phyloP scores from a whole-genome alignment of 2,329 filamentous ascomycete genomes.

The Whalleya microplaca region DNA sequence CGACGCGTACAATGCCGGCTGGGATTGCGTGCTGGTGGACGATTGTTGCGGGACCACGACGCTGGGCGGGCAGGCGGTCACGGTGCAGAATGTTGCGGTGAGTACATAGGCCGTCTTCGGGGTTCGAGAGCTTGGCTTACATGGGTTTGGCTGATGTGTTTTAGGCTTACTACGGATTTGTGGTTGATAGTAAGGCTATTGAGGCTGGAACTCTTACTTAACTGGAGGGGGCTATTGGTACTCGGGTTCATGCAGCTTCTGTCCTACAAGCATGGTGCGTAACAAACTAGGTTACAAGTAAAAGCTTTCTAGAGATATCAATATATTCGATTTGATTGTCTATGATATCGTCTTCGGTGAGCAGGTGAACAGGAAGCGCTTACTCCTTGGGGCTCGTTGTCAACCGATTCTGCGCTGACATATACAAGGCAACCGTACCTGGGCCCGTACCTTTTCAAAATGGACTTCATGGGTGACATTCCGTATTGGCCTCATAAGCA shows the following conservation, averaged over 20 bases:
- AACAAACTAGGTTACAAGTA: not conserved
- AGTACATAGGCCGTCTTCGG: conserved; percentile 24
- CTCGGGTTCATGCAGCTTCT: not conserved
- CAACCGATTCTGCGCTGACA: not conserved
- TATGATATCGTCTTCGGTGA: not conserved
- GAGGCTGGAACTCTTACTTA: not conserved
- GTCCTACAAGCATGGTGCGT: not conserved
- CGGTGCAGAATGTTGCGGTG: conserved; percentile 41
- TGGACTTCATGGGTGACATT: not conserved
- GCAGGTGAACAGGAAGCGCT: not conserved
- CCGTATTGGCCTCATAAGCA: too few relatives aligned
- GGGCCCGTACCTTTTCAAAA: not conserved
- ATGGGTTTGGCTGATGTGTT: not conserved
- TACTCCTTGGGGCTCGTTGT: not conserved
- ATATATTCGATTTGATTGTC: not conserved
- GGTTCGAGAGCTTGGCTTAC: too few relatives aligned
- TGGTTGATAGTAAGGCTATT: conserved; percentile 21
- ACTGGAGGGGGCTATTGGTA: not conserved
- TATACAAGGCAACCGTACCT: not conserved
- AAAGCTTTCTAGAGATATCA: not conserved
- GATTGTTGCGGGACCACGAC: conserved; percentile 58
- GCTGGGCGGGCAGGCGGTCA: conserved; percentile 40
- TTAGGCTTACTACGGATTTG: conserved; percentile 27
- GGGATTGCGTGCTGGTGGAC: conserved; percentile 58
- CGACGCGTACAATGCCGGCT: conserved; percentile 59